phyloP scores from a whole-genome alignment of 768 basidiomycete species.

The Fomitopsis serialis region DNA sequence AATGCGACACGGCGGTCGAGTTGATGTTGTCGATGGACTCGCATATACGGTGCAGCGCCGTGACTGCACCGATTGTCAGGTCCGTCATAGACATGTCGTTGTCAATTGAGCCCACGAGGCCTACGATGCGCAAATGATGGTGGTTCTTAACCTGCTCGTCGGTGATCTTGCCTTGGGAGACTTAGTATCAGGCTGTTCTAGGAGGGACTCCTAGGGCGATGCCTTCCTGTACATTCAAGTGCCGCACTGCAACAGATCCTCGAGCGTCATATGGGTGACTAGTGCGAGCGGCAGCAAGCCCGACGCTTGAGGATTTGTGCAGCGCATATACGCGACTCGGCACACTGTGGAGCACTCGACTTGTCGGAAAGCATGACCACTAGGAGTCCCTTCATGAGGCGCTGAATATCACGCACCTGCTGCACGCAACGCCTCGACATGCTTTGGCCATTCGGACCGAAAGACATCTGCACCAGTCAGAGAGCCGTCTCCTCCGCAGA shows the following conservation, averaged over 20 bases:
- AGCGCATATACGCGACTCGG: too few species aligned
- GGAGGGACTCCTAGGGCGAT: background rate
- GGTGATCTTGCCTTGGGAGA: conserved; percentile 58
- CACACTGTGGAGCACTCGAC: too few species aligned
- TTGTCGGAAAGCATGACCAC: background rate
- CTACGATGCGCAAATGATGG: conserved; percentile 89
- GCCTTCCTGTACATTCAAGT: too few species aligned
- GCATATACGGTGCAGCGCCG: conserved; percentile 93
- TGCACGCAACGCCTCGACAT: conserved; percentile 61
- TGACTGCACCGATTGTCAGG: conserved; percentile 93
- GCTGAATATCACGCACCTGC: conserved; percentile 39
- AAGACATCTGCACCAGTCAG: conserved; percentile 95
- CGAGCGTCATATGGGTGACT: too few species aligned
- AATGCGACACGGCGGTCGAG: conserved; percentile 93
- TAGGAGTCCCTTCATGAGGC: background rate
- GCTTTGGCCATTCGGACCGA: conserved; percentile 89
- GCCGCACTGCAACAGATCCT: too few species aligned
- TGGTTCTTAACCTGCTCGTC: conserved; percentile 65
- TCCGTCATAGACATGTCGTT: conserved; percentile 99
- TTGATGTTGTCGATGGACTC: conserved; percentile 98
- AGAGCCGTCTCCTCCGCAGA: conserved; percentile 96
- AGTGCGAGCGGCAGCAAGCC: too few species aligned
- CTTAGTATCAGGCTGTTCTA: background rate
- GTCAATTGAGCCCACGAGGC: conserved; percentile 98
- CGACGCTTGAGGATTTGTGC: too few species aligned